Conservation (phyloP, 1,284 basidiomycete species). For the Coniferiporia sulphurascens region DNA sequence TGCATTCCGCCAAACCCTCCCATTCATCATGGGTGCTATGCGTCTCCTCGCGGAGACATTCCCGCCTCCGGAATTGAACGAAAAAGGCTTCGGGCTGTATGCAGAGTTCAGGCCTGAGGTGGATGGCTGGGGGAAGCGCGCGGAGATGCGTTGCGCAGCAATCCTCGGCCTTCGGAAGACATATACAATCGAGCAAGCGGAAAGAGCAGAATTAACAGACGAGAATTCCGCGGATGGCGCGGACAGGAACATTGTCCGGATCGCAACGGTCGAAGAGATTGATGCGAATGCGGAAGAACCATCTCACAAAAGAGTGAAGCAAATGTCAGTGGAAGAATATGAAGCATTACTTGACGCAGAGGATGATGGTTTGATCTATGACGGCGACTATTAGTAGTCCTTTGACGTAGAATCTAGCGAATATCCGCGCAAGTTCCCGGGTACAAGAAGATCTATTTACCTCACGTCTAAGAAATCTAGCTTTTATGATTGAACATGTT, state of each 20-base stretch:
- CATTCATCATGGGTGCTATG: conserved; percentile 75
- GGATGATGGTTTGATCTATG: conserved; percentile 18
- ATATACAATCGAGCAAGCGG: background rate
- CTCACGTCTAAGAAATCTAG: background rate
- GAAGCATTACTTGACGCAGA: conserved; percentile 42
- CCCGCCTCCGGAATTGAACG: conserved; percentile 60
- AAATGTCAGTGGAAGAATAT: conserved; percentile 43
- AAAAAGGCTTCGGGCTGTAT: conserved; percentile 68
- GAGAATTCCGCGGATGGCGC: background rate
- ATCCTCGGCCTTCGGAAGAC: conserved; percentile 54
- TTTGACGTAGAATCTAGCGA: background rate
- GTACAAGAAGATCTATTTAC: background rate
- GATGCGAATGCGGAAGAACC: conserved; percentile 27
- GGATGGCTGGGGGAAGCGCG: conserved; percentile 70
- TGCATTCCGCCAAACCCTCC: conserved; percentile 70
- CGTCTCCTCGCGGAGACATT: conserved; percentile 73
- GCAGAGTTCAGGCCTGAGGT: conserved; percentile 69
- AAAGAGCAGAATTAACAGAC: background rate
- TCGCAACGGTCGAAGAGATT: conserved; percentile 17
- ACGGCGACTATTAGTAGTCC: conserved; percentile 28
- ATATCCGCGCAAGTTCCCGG: background rate
- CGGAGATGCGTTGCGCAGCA: conserved; percentile 56
- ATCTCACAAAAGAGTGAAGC: conserved; percentile 36
- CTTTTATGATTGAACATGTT: background rate
- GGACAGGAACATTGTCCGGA: conserved; percentile 14